Base-by-base conservation (phyloP, 768 basidiomycete genomes). In the Trametes maxima region DNA sequence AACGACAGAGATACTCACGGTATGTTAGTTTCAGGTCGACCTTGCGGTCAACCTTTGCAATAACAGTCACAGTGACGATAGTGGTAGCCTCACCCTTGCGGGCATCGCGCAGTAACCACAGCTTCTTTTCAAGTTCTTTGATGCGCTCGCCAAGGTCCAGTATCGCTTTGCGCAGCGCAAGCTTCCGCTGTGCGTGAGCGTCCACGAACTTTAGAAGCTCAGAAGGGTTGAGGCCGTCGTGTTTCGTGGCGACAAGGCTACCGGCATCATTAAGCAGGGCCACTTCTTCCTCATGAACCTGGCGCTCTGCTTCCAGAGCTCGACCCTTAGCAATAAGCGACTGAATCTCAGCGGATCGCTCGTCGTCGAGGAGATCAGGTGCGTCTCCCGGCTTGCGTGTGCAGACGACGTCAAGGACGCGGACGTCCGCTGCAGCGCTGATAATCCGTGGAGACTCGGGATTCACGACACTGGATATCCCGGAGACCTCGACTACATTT, bases 401-500 rank as follows among this genome's bases (percentile, higher is more conserved):
- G 70, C 81, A 84, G n/a, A 82, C 78, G 36, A 86, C 80, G 69
- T 86, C 85, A 62, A 80, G 78, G 11, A 87, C 74, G 59, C 80
- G 80, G 5, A 80, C 79, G 25, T 75, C 71, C 4, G 75, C 77
- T 12, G 54, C 48, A 12, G 83, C 73, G 2, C 81, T 82, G 49
- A 82, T 80, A 17, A 86, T 79, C 40, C 86, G 77, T 44, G 83
- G 75, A 19, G 82, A 82, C 24, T 83, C 75, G 1, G 77, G 77
- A 67, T 85, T 82, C 56, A 86, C 79, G 33, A 69, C 74, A 64
- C 78, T 76, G 6, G 86, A 77, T 7, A 88, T 75, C n/a, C 76
- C 75, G 28, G 65, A 71, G 47, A 87, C 82, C 57, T 78, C 74
- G 37, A 87, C 66, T 63, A 82, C 79, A 63, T 80, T 86, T 56